These are phyloP conservation scores for Cetradonia linearis DNA, from an alignment of 495 filamentous ascomycete genomes.

Conservation along the genomic window DNA sequence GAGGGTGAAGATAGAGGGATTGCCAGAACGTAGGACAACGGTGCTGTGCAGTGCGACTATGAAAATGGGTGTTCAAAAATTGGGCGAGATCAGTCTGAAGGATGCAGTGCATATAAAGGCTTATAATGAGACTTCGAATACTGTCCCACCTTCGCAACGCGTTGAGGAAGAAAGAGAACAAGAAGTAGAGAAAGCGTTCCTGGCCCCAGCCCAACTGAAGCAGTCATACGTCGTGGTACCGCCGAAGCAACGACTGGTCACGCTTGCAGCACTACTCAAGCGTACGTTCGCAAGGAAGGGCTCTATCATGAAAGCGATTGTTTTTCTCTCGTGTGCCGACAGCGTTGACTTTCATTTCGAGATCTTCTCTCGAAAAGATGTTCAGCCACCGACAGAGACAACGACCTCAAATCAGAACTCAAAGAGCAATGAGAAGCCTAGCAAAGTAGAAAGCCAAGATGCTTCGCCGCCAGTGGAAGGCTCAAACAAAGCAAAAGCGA, in stretches of 20 bases:
- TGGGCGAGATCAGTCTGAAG: slow-evolving; percentile 90
- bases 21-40: slow-evolving; percentile 71
- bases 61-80: slow-evolving; percentile 86
- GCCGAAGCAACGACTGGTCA: slow-evolving; percentile 79
- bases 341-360: slow-evolving; percentile 95
- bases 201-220: slow-evolving; percentile 85
- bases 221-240: slow-evolving; percentile 81
- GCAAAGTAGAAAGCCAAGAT: slow-evolving; percentile 22
- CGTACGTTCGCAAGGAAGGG: slow-evolving; percentile 77
- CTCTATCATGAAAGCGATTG: slow-evolving; percentile 84
- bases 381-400: slow-evolving; percentile 25
- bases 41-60: slow-evolving; percentile 94
- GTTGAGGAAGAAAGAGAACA: slow-evolving; percentile 17
- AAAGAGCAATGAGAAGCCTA: slow-evolving; percentile 16
- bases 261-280: slow-evolving; percentile 71
- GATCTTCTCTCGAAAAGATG: slow-evolving; percentile 49
- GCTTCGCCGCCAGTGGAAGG: neutral
- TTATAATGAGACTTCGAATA: slow-evolving; percentile 31
- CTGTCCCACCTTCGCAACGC: neutral
- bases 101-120: slow-evolving; percentile 81
- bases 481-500: slow-evolving; percentile 11
- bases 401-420: slow-evolving; percentile 1
- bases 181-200: slow-evolving; percentile 51
- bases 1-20: slow-evolving; percentile 26
- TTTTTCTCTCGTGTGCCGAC: slow-evolving; percentile 95